Evolutionary conservation across 129 eudicot species (phyloP).

Genomic region (sunflower (Helianthus annuus)): HanXRQr2.0-SUNRISE NC_035439.2:42434345-42434844

Average conservation of each 20-base stretch:
- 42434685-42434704: constrained; percentile 92
- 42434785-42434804: not conserved
- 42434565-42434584: constrained; percentile 92
- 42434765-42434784: constrained; percentile 5
- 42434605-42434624: constrained; percentile 92
- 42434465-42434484: constrained; percentile 78
- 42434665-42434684: constrained; percentile 76
- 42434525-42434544: constrained; percentile 64
- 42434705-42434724: constrained; percentile 64
- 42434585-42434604: constrained; percentile 97
- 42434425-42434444: constrained; percentile 96
- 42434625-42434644: constrained; percentile 82
- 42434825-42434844: constrained; percentile 15
- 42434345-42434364: constrained; percentile 56
- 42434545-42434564: constrained; percentile 78
- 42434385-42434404: constrained; percentile 98
- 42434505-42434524: constrained; percentile 99
- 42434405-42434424: constrained; percentile 87
- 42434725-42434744: constrained; percentile 90
- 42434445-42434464: constrained; percentile 99
- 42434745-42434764: constrained; percentile 99
- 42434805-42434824: not conserved
- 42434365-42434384: constrained; percentile 67
- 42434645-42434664: constrained; percentile 92
- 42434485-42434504: constrained; percentile 96